Evolutionary conservation across 768 basidiomycete species (phyloP), one percentile per base, ranked within the genome.

Genomic region (Pholiota microspora): DNA sequence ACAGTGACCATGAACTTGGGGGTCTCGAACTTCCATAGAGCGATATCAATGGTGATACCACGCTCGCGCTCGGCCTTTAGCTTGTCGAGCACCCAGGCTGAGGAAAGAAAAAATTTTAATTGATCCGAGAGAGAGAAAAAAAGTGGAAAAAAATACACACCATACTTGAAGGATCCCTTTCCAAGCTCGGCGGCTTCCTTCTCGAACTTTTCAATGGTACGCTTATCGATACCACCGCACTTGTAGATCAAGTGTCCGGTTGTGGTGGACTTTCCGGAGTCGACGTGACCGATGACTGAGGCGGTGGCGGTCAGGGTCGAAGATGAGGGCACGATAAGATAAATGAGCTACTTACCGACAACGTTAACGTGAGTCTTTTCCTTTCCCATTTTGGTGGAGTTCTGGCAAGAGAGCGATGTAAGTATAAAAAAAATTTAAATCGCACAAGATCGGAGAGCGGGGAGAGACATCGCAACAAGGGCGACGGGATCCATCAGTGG

Each of bases 221-320:
- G 94, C 85, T 98, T 99, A 76, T 99, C 97, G 82, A 99, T 99
- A 91, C 97, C 97, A 88, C 97, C 97, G 76, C 97, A 99, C 88
- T 99, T 97, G 92, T 98, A 98, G 88, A 98, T 98, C 82, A 99
- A 84, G 82, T 99, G 97, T 64, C 97, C 97, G 66, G 97, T 99
- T 70, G 97, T 99, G 79, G 97, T 99, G 56, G 96, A 98, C 82
- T 98, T 99, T 65, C 96, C 96, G 74, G 96, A 98, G 82, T 98
- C 94, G 92, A 95, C 93, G 83, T 95, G 94, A 64, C 95, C 94
- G 81, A 96, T 96, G 77, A 95, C 94, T 91, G 69, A 63, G 59
- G 51, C 29, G 25, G 15, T 65, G 70, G 52, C 68, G 59, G 68
- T 69, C 56, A 72, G 61, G 53, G 59, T 62, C 53, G 56, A 47